These are phyloP conservation scores for Helicostylum pulchrum DNA, from an alignment of 192 early-diverging fungal species.

Conservation along the genomic window DNA sequence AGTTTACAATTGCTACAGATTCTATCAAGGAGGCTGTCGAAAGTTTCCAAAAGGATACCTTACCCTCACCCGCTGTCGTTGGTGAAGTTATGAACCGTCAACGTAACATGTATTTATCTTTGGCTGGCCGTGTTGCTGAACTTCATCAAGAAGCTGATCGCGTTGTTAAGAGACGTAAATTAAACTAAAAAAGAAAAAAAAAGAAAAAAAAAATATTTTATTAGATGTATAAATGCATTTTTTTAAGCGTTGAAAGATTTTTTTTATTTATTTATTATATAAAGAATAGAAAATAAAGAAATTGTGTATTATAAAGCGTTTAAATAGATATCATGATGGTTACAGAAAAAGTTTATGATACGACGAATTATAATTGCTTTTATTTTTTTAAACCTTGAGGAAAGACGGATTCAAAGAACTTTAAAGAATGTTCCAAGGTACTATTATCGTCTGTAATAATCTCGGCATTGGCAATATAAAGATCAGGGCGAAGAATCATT, in stretches of 20 bases:
- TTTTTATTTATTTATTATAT: too few relatives aligned
- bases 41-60: background rate
- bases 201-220: background rate
- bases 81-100: background rate
- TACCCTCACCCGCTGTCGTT: background rate
- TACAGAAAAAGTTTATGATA: too few relatives aligned
- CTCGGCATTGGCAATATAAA: constrained; percentile 18
- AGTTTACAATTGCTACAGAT: background rate
- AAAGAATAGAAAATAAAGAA: too few relatives aligned
- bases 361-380: too few relatives aligned
- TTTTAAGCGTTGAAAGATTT: too few relatives aligned
- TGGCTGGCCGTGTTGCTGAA: constrained; percentile 3
- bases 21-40: background rate
- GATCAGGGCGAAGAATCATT: constrained; percentile 29
- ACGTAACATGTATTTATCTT: background rate
- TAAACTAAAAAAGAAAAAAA: background rate
- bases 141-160: background rate
- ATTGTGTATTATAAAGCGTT: too few relatives aligned
- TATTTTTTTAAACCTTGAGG: too few relatives aligned
- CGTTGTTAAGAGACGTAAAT: background rate
- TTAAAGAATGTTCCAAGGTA: too few relatives aligned
- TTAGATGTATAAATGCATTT: too few relatives aligned
- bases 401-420: too few relatives aligned
- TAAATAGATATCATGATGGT: too few relatives aligned
- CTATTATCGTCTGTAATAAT: too few relatives aligned